Base-by-base conservation (phyloP, 208 protist species). In the Herpetomonas samuelpessoai region DNA sequence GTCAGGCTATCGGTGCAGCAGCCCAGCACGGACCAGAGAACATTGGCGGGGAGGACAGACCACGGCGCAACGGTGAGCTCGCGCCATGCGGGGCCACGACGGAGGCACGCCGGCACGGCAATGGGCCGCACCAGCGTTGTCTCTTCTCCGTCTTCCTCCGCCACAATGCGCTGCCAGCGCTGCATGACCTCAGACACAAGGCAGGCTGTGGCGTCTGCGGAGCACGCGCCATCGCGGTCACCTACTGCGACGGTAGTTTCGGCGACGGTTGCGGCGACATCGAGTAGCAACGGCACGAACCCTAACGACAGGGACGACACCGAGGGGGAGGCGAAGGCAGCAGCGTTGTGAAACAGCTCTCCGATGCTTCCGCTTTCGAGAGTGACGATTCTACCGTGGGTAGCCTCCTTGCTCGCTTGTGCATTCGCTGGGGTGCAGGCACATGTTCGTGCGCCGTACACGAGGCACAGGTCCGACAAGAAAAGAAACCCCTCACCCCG, bases 201-300 rank as follows among this genome's bases (percentile, higher is more conserved):
- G n/a, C n/a, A n/a, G n/a, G n/a, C n/a, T n/a, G n/a, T n/a, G n/a
- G n/a, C n/a, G n/a, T n/a, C n/a, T n/a, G n/a, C n/a, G n/a, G n/a
- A n/a, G n/a, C n/a, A n/a, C n/a, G n/a, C n/a, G n/a, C n/a, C n/a
- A n/a, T n/a, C n/a, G n/a, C n/a, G n/a, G n/a, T n/a, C n/a, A n/a
- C n/a, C n/a, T n/a, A n/a, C n/a, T n/a, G n/a, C n/a, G n/a, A n/a
- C n/a, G n/a, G n/a, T n/a, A n/a, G n/a, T n/a, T n/a, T n/a, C n/a
- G n/a, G n/a, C n/a, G n/a, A n/a, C n/a, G 48, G 31, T 65, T 38
- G 63, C 44, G 19, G 61, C 68, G 14, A 65, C 45, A 19, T 68
- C 62, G 0, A 73, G 57, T 9, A 57, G 19, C 35, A 41, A 14
- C 6, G 35, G 35, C 9, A 14, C 35, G 35, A 41, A 41, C 35